Evolutionary conservation across 129 eudicot species (phyloP).

Genomic region (Oenanthe sinensis): DNA sequence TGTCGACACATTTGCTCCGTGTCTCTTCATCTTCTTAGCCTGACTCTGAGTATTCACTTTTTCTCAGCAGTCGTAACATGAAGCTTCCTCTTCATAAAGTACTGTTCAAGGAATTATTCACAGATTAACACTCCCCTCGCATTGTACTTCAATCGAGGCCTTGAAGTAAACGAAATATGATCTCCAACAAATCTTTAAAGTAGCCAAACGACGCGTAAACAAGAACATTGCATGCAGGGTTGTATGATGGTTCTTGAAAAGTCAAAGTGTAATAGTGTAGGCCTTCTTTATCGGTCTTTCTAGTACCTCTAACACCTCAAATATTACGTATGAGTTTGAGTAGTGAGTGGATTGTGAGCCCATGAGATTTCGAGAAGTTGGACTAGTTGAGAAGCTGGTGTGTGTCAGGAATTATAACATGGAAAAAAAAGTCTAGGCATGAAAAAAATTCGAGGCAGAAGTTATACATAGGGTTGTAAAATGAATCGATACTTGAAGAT

Average conservation of each 20-base stretch:
- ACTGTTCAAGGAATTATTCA: not conserved
- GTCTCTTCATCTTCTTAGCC: not conserved
- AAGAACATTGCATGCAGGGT: slow-evolving; percentile 27
- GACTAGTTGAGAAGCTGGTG: slow-evolving; percentile 17
- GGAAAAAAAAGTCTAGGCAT: slow-evolving; percentile 38
- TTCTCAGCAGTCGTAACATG: not conserved
- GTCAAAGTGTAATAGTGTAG: slow-evolving; percentile 4
- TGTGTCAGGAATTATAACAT: slow-evolving; percentile 26
- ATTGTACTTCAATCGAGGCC: slow-evolving; percentile 19
- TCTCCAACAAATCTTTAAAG: slow-evolving; percentile 35
- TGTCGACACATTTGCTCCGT: not conserved
- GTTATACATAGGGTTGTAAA: no score
- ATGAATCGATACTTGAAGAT: no score
- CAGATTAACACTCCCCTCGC: not conserved
- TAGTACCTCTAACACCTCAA: slow-evolving; percentile 26
- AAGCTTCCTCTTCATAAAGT: not conserved
- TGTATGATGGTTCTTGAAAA: slow-evolving; percentile 36
- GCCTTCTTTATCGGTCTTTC: slow-evolving; percentile 29
- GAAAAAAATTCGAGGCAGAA: no score
- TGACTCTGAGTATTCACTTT: not conserved
- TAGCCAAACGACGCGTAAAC: slow-evolving; percentile 33
- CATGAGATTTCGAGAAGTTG: slow-evolving; percentile 14
- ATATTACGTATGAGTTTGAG: slow-evolving; percentile 29
- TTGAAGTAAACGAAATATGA: slow-evolving; percentile 25
- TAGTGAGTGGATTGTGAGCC: slow-evolving; percentile 10